These are phyloP conservation scores for Nigrospora osmanthi DNA, from an alignment of 2,329 filamentous ascomycete species.

Conservation along the genomic window DNA sequence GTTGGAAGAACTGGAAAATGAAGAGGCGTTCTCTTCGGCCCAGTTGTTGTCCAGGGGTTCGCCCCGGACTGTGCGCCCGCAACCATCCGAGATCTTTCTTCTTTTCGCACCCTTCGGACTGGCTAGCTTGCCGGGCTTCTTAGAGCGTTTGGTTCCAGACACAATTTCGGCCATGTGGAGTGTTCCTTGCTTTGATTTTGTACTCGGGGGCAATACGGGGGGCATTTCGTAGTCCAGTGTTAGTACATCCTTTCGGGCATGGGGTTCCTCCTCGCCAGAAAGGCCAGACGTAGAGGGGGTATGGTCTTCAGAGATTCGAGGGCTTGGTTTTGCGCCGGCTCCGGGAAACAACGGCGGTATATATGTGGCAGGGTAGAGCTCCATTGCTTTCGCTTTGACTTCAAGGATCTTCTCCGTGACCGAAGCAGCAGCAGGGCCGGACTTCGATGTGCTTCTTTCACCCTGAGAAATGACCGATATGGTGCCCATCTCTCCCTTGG, in stretches of 20 bases:
- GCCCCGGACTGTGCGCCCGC: no score
- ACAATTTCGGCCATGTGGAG: not conserved
- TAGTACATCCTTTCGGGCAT: not conserved
- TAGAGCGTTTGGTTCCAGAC: not conserved
- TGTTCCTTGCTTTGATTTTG: no score
- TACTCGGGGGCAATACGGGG: not conserved
- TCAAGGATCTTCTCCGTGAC: not conserved
- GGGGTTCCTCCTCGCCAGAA: not conserved
- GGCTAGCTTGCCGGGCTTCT: not conserved
- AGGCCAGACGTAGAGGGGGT: not conserved
- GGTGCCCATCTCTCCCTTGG: not conserved
- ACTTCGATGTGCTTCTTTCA: not conserved
- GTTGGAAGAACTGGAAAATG: no score
- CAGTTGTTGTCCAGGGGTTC: no score
- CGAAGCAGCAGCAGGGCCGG: not conserved
- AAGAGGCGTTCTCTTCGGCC: no score
- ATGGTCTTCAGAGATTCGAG: not conserved
- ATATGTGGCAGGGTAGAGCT: slow-evolving; percentile 4
- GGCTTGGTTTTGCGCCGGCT: not conserved
- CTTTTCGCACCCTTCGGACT: not conserved
- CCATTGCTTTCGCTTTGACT: slow-evolving; percentile 4
- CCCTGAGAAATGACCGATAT: slow-evolving; percentile 1
- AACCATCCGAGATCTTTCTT: no score
- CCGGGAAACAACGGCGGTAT: slow-evolving; percentile 2
- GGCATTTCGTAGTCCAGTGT: slow-evolving; percentile 2